Evolutionary conservation across 768 basidiomycete species (phyloP).

Genomic region (Tylopilus balloui): DNA sequence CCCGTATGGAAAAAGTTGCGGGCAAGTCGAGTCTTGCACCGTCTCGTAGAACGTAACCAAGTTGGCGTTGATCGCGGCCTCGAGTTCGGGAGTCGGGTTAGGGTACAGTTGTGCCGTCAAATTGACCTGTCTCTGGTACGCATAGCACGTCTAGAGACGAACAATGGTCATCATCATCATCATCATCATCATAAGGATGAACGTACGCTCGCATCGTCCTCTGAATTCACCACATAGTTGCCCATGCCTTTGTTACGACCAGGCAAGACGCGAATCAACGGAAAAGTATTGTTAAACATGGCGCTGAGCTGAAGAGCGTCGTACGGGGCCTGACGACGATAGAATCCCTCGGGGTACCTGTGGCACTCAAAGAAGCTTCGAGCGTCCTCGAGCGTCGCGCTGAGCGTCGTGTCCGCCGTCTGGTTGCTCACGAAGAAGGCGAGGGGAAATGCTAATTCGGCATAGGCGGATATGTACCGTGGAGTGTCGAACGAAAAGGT

Average conservation of each 20-base stretch:
- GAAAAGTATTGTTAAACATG: background rate
- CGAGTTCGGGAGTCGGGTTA: slow-evolving; percentile 17
- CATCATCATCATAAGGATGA: background rate
- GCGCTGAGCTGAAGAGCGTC: background rate
- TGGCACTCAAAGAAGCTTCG: slow-evolving; percentile 18
- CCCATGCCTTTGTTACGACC: slow-evolving; percentile 16
- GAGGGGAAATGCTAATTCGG: slow-evolving; percentile 20
- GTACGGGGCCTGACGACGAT: slow-evolving; percentile 17
- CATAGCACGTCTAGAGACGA: slow-evolving; percentile 14
- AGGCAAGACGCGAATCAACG: slow-evolving; percentile 3
- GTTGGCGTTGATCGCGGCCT: slow-evolving; percentile 21
- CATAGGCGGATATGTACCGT: slow-evolving; percentile 17
- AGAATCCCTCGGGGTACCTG: slow-evolving; percentile 17
- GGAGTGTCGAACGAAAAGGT: slow-evolving; percentile 20
- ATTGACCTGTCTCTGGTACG: slow-evolving; percentile 19
- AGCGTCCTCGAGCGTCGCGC: slow-evolving; percentile 12
- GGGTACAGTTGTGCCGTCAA: slow-evolving; percentile 21
- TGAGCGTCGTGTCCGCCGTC: slow-evolving; percentile 15
- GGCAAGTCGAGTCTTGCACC: slow-evolving; percentile 9
- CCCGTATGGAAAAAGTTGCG: slow-evolving; percentile 17
- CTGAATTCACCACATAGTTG: slow-evolving; percentile 12
- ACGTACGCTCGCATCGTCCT: slow-evolving; percentile 8
- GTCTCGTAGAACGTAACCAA: slow-evolving; percentile 14
- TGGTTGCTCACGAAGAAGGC: slow-evolving; percentile 25
- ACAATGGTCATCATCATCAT: slow-evolving; percentile 6